Percentiles rank a stretch among this genome's conserved stretches.
These are phyloP conservation scores for Penicillium silybi DNA, from an alignment of 495 filamentous ascomycete species.

Conservation along the genomic window DNA sequence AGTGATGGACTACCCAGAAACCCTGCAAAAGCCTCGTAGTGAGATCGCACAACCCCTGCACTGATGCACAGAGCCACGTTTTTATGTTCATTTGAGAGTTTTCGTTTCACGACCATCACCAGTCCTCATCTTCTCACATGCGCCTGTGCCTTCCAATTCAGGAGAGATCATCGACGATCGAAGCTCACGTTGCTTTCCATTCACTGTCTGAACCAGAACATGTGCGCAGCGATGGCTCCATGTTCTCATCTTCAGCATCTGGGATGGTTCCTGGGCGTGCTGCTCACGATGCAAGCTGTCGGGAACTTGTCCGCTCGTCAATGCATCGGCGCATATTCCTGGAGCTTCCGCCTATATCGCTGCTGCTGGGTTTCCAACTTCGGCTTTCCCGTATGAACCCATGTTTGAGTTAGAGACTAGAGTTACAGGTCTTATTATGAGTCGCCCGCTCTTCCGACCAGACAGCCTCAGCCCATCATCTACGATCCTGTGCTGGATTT, in stretches of 20 bases:
- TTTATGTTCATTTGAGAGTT: too few species aligned
- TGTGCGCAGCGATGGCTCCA: not conserved
- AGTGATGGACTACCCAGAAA: too few species aligned
- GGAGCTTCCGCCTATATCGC: conserved; percentile 48
- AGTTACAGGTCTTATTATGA: conserved; percentile 43
- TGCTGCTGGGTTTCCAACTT: conserved; percentile 50
- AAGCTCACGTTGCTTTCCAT: too few species aligned
- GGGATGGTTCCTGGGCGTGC: not conserved
- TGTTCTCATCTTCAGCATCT: not conserved
- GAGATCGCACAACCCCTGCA: too few species aligned
- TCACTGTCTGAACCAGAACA: too few species aligned
- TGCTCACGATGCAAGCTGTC: conserved; percentile 12
- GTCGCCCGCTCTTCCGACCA: conserved; percentile 47
- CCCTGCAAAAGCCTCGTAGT: too few species aligned
- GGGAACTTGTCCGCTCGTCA: conserved; percentile 1
- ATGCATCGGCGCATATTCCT: conserved; percentile 13
- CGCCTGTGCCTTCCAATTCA: too few species aligned
- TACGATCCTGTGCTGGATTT: conserved; percentile 54
- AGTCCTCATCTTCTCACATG: too few species aligned
- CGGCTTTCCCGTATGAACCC: conserved; percentile 39
- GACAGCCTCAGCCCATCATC: conserved; percentile 55
- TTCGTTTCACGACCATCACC: too few species aligned
- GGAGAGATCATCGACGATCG: too few species aligned
- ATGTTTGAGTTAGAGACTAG: too few species aligned
- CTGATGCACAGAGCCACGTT: too few species aligned